These are phyloP conservation scores for Pinus taeda DNA, from an alignment of 75 land plant genomes.

Conservation along the genomic window DNA sequence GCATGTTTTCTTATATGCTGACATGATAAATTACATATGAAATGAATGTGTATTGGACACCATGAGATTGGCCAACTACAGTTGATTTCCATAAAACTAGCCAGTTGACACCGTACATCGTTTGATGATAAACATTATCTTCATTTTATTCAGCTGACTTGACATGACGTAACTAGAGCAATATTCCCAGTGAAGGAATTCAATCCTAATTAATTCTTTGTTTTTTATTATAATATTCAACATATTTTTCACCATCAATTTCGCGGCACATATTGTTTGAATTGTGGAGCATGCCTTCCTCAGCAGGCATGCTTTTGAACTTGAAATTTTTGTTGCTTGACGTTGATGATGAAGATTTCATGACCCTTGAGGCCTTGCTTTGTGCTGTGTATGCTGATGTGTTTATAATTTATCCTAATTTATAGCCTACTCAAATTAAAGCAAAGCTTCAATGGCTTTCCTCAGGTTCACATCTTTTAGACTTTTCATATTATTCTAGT, in stretches of 20 bases:
- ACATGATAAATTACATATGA: no score
- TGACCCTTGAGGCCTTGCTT: no score
- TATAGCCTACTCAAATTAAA: background rate
- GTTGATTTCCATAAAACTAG: background rate
- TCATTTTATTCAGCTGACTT: background rate
- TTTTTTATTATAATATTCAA: background rate
- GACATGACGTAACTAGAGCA: background rate
- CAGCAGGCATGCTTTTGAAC: no score
- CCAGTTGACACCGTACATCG: background rate
- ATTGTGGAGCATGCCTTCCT: no score
- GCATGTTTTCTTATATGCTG: no score
- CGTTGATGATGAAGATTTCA: no score
- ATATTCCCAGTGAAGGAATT: no score
- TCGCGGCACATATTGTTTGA: background rate
- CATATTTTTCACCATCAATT: background rate
- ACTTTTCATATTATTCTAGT: background rate
- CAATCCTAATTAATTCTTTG: no score
- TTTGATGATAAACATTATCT: background rate
- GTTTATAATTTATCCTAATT: background rate
- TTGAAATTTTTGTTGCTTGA: no score
- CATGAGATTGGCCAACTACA: no score
- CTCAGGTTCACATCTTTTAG: background rate
- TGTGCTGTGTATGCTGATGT: no score
- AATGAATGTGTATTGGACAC: no score
- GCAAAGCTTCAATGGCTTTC: background rate